Evolutionary conservation across 176 grass and related monocot species (phyloP).

Genomic region (Musa beccarii): DNA sequence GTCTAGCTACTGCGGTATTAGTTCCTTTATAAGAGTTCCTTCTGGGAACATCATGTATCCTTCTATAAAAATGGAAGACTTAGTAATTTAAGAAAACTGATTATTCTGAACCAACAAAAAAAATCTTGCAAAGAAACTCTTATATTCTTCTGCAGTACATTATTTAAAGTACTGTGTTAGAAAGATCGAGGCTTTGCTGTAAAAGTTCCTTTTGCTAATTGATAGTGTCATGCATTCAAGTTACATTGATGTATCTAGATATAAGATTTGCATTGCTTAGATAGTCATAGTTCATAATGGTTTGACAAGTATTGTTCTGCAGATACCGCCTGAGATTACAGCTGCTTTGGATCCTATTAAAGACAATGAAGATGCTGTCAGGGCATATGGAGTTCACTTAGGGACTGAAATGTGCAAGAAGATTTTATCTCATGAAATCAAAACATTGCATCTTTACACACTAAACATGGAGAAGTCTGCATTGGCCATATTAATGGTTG

Average conservation of each 20-base stretch:
- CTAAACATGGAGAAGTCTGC: constrained; percentile 86
- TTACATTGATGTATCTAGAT: background rate
- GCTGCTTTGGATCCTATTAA: constrained; percentile 77
- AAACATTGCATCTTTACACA: constrained; percentile 83
- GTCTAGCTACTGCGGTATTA: background rate
- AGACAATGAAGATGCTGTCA: constrained; percentile 83
- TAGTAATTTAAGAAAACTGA: background rate
- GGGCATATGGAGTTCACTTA: constrained; percentile 67
- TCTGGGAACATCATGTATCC: no score
- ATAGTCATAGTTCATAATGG: background rate
- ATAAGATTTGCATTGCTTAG: background rate
- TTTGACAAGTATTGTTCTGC: background rate
- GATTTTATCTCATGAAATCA: constrained; percentile 73
- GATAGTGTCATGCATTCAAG: background rate
- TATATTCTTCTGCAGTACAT: background rate
- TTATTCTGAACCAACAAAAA: background rate
- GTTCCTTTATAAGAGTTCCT: background rate
- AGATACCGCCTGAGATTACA: constrained; percentile 76
- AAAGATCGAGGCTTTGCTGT: background rate
- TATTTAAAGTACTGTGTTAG: background rate
- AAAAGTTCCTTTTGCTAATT: background rate
- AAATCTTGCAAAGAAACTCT: background rate
- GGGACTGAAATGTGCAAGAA: constrained; percentile 95
- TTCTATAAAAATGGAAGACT: background rate
- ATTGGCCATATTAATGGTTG: constrained; percentile 66